Conservation (phyloP, 768 basidiomycete genomes). For the Agaricus sinodeliciosus region DNA sequence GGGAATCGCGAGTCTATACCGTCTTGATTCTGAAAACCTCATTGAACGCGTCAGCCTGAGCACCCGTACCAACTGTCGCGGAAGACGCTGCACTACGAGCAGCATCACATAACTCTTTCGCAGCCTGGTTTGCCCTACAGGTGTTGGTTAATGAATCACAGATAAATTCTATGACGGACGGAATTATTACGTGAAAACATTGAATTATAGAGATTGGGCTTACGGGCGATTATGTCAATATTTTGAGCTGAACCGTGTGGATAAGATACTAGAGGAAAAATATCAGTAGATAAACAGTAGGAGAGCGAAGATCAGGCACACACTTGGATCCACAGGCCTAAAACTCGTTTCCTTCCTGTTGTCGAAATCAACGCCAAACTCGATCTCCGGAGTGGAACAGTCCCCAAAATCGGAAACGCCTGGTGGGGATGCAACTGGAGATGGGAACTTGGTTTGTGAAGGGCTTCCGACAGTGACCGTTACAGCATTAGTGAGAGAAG, state of each 20-base stretch:
- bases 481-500: slow-evolving; percentile 20
- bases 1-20: slow-evolving; percentile 15
- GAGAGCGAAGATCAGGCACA: slow-evolving; percentile 5
- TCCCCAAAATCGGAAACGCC: slow-evolving; percentile 40
- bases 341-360: slow-evolving; percentile 53
- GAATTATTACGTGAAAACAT: neutral
- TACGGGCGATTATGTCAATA: slow-evolving; percentile 46
- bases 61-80: slow-evolving; percentile 37
- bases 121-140: slow-evolving; percentile 50
- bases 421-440: slow-evolving; percentile 15
- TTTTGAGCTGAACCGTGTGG: slow-evolving; percentile 51
- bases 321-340: slow-evolving; percentile 43
- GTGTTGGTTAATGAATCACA: slow-evolving; percentile 46
- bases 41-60: slow-evolving; percentile 51
- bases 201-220: neutral
- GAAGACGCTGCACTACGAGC: slow-evolving; percentile 35
- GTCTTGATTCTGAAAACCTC: slow-evolving; percentile 34
- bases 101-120: slow-evolving; percentile 39
- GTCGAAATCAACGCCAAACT: slow-evolving; percentile 54
- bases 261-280: slow-evolving; percentile 27
- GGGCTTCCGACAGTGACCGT: slow-evolving; percentile 23
- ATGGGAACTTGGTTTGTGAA: slow-evolving; percentile 15
- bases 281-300: neutral
- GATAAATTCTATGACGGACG: slow-evolving; percentile 31
- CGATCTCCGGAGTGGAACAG: slow-evolving; percentile 51